Evolutionary conservation across 345 rosid species (phyloP).

Genomic region (Eucalyptus camaldulensis): DNA sequence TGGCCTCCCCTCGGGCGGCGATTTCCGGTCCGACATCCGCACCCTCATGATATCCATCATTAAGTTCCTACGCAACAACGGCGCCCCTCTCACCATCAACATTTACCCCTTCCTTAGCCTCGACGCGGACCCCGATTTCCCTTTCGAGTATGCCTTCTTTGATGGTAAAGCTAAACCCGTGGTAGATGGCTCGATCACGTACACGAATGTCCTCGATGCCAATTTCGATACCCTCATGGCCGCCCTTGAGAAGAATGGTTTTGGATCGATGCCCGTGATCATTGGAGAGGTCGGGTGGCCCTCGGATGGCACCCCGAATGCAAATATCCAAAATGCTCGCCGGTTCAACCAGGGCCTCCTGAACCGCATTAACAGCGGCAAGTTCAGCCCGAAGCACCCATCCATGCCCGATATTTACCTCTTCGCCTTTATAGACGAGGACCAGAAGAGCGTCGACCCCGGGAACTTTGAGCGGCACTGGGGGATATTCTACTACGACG

Average conservation of each 20-base stretch:
- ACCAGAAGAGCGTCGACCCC: slow-evolving; percentile 56
- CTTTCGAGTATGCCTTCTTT: slow-evolving; percentile 75
- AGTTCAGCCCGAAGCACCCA: slow-evolving; percentile 62
- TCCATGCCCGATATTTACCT: slow-evolving; percentile 60
- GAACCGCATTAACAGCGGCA: slow-evolving; percentile 30
- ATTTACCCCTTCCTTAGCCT: slow-evolving; percentile 93
- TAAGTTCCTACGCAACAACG: slow-evolving; percentile 45
- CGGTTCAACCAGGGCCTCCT: slow-evolving; percentile 81
- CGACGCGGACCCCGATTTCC: slow-evolving; percentile 61
- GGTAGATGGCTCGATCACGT: slow-evolving; percentile 66
- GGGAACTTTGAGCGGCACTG: slow-evolving; percentile 77
- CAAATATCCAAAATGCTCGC: slow-evolving; percentile 37
- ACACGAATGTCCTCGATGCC: slow-evolving; percentile 84
- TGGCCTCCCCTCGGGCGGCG: slow-evolving; percentile 66
- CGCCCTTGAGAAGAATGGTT: slow-evolving; percentile 76
- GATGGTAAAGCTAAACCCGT: slow-evolving; percentile 36
- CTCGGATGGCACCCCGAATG: slow-evolving; percentile 62
- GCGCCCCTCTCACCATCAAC: slow-evolving; percentile 57
- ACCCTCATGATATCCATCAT: slow-evolving; percentile 52
- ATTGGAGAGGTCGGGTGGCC: slow-evolving; percentile 97
- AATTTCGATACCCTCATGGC: slow-evolving; percentile 69
- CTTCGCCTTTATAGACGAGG: slow-evolving; percentile 78
- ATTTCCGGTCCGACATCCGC: slow-evolving; percentile 59
- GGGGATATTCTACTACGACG: slow-evolving; percentile 73
- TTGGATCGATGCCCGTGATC: slow-evolving; percentile 52